phyloP scores from a whole-genome alignment of 495 filamentous ascomycete species.

The Penicillium canariense region DNA sequence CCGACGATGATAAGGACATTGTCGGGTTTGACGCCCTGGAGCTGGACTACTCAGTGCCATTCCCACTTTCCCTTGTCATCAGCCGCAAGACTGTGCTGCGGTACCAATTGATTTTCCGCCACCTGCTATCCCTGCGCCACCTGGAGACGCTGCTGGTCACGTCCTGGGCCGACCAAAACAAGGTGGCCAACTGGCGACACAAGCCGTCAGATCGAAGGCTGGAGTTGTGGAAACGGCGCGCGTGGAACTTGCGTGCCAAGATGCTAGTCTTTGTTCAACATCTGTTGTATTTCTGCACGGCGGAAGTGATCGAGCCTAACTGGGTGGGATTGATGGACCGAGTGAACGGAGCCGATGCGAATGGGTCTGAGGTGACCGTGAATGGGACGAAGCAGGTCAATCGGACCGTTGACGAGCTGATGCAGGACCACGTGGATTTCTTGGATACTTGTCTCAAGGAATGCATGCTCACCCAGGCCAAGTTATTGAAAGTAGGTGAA shows the following conservation, averaged over 20 bases:
- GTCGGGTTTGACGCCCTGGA: constrained; percentile 87
- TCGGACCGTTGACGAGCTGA: constrained; percentile 92
- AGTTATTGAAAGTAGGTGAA: constrained; percentile 74
- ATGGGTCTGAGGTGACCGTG: constrained; percentile 46
- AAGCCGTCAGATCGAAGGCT: constrained; percentile 68
- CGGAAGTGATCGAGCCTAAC: constrained; percentile 96
- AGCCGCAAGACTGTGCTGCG: constrained; percentile 92
- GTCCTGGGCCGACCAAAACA: constrained; percentile 87
- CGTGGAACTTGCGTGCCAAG: constrained; percentile 85
- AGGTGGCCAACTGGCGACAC: constrained; percentile 79
- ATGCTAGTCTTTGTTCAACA: constrained; percentile 98
- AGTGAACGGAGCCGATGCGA: constrained; percentile 62
- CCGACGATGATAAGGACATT: constrained; percentile 80
- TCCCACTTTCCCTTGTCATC: constrained; percentile 95
- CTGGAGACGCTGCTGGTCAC: constrained; percentile 79
- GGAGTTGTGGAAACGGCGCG: constrained; percentile 89
- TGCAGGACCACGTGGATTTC: constrained; percentile 99
- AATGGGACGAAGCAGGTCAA: constrained; percentile 55
- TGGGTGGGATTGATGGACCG: constrained; percentile 89
- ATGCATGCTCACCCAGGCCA: constrained; percentile 97
- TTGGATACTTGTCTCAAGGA: constrained; percentile 96
- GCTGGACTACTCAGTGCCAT: constrained; percentile 90
- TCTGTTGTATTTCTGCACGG: constrained; percentile 91
- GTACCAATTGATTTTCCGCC: constrained; percentile 94
- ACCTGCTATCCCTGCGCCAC: constrained; percentile 82